Conservation (phyloP, 768 basidiomycete species). For the Crucibulum laeve region DNA sequence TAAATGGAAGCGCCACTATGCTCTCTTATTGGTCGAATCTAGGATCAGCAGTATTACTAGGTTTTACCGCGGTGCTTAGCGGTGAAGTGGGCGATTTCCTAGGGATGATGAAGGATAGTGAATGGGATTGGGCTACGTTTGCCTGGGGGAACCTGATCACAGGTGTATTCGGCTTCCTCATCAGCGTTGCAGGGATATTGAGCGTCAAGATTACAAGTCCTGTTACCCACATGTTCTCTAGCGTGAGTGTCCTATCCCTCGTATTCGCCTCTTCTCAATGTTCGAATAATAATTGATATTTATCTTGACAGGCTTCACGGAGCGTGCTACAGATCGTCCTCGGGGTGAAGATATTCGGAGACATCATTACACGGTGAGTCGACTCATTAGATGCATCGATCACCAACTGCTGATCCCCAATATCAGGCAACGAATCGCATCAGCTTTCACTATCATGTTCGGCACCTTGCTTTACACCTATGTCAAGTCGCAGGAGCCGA, state of each 20-base stretch:
- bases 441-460: constrained; percentile 55
- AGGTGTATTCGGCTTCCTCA: constrained; percentile 74
- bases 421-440: constrained; percentile 51
- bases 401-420: background rate
- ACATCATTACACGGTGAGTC: constrained; percentile 59
- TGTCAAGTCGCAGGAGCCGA: constrained; percentile 48
- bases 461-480: constrained; percentile 72
- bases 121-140: constrained; percentile 19
- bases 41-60: constrained; percentile 53
- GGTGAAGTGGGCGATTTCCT: constrained; percentile 59
- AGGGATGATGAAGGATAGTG: constrained; percentile 22
- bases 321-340: constrained; percentile 74
- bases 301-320: constrained; percentile 54
- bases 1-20: constrained; percentile 66
- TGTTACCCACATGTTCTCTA: constrained; percentile 79
- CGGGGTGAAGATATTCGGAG: constrained; percentile 65
- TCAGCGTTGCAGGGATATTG: constrained; percentile 73
- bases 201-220: constrained; percentile 85
- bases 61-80: constrained; percentile 55
- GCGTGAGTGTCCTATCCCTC: constrained; percentile 15
- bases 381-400: no score
- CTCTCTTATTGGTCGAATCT: constrained; percentile 78
- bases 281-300: background rate
- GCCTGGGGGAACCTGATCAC: constrained; percentile 29
- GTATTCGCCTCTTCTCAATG: background rate